Conservation (phyloP, 2,329 filamentous ascomycete genomes). For the Fusarium fujikuroi region DNA sequence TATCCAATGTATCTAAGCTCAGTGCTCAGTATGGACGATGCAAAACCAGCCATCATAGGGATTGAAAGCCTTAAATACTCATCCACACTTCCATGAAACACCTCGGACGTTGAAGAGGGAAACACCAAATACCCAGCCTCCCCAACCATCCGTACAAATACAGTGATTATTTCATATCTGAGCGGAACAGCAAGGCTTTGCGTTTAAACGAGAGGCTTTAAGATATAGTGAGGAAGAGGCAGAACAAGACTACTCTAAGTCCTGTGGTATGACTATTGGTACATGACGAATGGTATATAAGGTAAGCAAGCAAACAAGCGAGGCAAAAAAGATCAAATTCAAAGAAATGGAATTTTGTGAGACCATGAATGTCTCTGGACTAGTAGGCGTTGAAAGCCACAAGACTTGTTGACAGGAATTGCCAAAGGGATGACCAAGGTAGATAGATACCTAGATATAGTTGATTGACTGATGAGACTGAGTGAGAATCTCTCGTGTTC, state of each 20-base stretch:
- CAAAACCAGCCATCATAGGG: not conserved
- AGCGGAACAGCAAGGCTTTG: conserved; percentile 11
- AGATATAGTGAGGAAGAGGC: not conserved
- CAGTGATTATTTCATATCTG: conserved; percentile 23
- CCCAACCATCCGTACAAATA: conserved; percentile 23
- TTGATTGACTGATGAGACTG: not conserved
- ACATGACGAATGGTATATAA: conserved; percentile 40
- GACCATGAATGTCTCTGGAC: not conserved
- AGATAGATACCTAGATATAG: conserved; percentile 2
- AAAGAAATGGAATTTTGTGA: not conserved
- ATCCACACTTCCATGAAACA: conserved; percentile 1
- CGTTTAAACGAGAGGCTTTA: conserved; percentile 12
- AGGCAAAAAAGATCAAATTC: not conserved
- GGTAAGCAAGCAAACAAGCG: not conserved
- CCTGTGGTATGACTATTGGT: conserved; percentile 35
- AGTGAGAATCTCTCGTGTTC: not conserved
- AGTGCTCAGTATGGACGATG: not conserved
- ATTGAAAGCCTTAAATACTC: not conserved
- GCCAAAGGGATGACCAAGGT: conserved; percentile 11
- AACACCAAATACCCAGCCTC: conserved; percentile 6
- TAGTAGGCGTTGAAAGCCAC: not conserved
- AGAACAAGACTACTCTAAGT: conserved; percentile 15
- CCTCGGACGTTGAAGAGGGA: conserved; percentile 11
- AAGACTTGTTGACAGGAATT: not conserved
- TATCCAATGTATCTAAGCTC: conserved; percentile 11